Evolutionary conservation across 2,329 filamentous ascomycete species (phyloP), one percentile per base, ranked within the genome.

Genomic region (Cladosporium sp.): DNA sequence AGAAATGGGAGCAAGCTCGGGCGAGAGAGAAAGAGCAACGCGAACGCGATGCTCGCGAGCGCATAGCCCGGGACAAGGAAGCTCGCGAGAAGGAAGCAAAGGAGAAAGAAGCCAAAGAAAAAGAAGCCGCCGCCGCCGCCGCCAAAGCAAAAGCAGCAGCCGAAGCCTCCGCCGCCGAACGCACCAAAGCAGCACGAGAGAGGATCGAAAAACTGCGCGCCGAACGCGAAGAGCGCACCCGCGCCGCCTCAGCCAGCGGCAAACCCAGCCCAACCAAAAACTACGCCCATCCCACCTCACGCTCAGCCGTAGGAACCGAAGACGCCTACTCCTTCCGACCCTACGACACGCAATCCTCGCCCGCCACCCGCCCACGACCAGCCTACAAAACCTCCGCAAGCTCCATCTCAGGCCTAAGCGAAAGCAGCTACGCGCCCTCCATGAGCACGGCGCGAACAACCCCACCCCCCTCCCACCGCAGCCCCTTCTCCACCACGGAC

Each of bases 371-470:
- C 22, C 86, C 86, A 38, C 35, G 35, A 8, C 16, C 55, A 13
- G 50, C 41, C 16, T 63, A 67, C 62, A 43, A 65, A 32, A 69
- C 71, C 8, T 63, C 64, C 32, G 60, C 55, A 9, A 63, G 63
- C 8, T 63, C 61, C 15, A 55, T 65, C 32, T 73, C 70, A 0
- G 74, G 85, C 19, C 83, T 84, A 60, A 95, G 90, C 13, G 89
- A 95, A 62, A 86, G 86, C 12, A 95, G 89, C 0, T 96, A 92
- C 69, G 86, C 89, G 2, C 80, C 87, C 1, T 94, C 89, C 8
- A 83, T 88, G 52, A 90, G 88, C 13, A 96, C 91, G 1, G 79
- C 88, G 9, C 83, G 83, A 51, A 95, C 91, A 6, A 88, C 88
- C 4, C 88, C 91, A 7, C 89, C 91, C 13, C 85, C 87, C 1